Percentiles rank a stretch among this genome's conserved stretches.
These are phyloP conservation scores for Neotropicomus parvogracilis DNA, from an alignment of 1,284 basidiomycete species.

Conservation along the genomic window DNA sequence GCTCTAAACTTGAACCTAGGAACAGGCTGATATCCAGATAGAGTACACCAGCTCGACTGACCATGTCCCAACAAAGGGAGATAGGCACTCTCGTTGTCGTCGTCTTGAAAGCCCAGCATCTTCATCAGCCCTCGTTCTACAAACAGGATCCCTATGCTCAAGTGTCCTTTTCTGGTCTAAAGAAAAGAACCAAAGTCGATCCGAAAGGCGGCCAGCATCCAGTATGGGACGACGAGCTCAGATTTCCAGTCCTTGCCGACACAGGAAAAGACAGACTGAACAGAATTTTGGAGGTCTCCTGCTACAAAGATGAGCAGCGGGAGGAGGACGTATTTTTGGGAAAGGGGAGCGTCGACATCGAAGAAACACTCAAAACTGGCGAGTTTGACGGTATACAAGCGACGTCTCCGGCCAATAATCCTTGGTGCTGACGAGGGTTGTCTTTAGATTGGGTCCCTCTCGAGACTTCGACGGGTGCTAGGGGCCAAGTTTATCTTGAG, in stretches of 20 bases:
- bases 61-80: conserved; percentile 37
- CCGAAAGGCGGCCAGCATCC: conserved; percentile 75
- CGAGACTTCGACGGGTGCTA: conserved; percentile 48
- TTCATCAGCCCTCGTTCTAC: conserved; percentile 68
- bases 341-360: conserved; percentile 58
- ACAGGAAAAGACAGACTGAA: conserved; percentile 40
- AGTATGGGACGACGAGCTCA: conserved; percentile 71
- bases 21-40: too few species aligned
- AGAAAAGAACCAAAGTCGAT: conserved; percentile 58
- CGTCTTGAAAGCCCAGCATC: conserved; percentile 68
- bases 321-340: conserved; percentile 58
- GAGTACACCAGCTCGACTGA: too few species aligned
- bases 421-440: conserved; percentile 9
- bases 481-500: conserved; percentile 73
- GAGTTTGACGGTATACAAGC: conserved; percentile 68
- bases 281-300: conserved; percentile 59
- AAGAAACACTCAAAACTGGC: conserved; percentile 62
- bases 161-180: conserved; percentile 42
- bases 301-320: conserved; percentile 60
- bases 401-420: neutral
- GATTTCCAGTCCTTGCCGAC: conserved; percentile 48
- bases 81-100: conserved; percentile 72
- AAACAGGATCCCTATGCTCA: conserved; percentile 73
- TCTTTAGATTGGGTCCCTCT: conserved; percentile 65
- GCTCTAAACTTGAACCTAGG: too few species aligned